Evolutionary conservation across 2,329 filamentous ascomycete genomes (phyloP).

Genomic region (Penicillium brasilianum): DNA sequence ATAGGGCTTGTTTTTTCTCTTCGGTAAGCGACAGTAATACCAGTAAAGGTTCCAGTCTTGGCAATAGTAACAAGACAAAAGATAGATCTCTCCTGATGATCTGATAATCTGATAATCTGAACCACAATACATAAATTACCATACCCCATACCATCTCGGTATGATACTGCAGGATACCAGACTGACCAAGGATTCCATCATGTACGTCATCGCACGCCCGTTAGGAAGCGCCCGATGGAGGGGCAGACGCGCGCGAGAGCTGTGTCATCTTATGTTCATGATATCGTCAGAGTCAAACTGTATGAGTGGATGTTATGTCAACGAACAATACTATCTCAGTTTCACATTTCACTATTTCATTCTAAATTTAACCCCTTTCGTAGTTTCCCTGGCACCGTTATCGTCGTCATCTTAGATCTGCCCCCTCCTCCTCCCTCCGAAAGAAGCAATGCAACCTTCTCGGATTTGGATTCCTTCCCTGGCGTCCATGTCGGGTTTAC

Average conservation of each 20-base stretch:
- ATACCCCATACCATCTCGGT: not conserved
- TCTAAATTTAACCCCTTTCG: too few relatives aligned
- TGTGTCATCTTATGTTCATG: too few relatives aligned
- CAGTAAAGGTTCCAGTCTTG: not conserved
- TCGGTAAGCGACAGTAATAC: not conserved
- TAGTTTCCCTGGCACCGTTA: too few relatives aligned
- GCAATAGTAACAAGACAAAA: not conserved
- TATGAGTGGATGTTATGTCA: too few relatives aligned
- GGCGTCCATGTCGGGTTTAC: not conserved
- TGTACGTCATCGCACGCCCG: not conserved
- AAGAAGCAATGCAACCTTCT: not conserved
- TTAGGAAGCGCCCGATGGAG: not conserved
- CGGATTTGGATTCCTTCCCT: conserved; percentile 10
- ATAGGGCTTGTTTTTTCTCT: not conserved
- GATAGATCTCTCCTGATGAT: not conserved
- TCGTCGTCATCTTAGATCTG: not conserved
- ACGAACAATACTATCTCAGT: too few relatives aligned
- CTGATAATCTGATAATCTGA: not conserved
- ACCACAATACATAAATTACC: not conserved
- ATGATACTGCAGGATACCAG: not conserved
- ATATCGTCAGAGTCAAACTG: too few relatives aligned
- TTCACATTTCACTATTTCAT: too few relatives aligned
- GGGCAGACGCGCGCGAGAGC: not conserved
- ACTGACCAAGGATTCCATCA: not conserved
- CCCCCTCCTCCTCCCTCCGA: not conserved